Percentiles rank a stretch among this genome's conserved stretches.
Evolutionary conservation across 805 yeast species (phyloP).

Genomic region (Lipomyces spencermartinsiae): DNA sequence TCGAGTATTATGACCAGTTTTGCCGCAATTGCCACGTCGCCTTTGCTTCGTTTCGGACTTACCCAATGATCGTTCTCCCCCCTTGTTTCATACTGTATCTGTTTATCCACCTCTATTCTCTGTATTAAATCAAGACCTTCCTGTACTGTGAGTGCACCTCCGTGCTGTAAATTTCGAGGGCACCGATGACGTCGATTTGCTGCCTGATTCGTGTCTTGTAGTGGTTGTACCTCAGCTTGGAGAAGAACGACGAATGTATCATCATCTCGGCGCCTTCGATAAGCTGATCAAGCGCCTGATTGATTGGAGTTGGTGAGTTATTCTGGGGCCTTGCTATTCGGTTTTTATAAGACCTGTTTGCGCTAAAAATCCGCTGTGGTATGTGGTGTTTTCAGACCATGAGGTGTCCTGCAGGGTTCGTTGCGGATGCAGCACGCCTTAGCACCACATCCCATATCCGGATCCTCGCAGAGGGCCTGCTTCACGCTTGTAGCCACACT

Average conservation of each 20-base stretch:
- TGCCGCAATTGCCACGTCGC: background rate
- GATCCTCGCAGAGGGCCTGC: too few species aligned
- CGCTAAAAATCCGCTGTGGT: background rate
- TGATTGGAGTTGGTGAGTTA: background rate
- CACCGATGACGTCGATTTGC: slow-evolving; percentile 8
- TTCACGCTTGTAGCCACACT: too few species aligned
- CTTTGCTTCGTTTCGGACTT: background rate
- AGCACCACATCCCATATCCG: background rate
- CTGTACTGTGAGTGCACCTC: background rate
- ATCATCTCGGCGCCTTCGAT: too few species aligned
- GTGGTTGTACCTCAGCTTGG: background rate
- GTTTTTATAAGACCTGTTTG: background rate
- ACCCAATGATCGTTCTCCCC: background rate
- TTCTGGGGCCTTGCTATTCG: background rate
- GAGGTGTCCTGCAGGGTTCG: background rate
- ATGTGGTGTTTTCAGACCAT: background rate
- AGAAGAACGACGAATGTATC: background rate
- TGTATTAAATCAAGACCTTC: slow-evolving; percentile 3
- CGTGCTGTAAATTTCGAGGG: too few species aligned
- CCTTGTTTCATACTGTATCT: background rate
- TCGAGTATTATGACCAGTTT: slow-evolving; percentile 2
- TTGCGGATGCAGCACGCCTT: background rate
- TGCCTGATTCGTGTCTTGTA: background rate
- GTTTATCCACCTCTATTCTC: background rate
- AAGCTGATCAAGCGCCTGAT: too few species aligned